Evolutionary conservation across 441 rosid species (phyloP), one percentile per base, ranked within the genome.

Genomic region (Oxalis stricta): DNA sequence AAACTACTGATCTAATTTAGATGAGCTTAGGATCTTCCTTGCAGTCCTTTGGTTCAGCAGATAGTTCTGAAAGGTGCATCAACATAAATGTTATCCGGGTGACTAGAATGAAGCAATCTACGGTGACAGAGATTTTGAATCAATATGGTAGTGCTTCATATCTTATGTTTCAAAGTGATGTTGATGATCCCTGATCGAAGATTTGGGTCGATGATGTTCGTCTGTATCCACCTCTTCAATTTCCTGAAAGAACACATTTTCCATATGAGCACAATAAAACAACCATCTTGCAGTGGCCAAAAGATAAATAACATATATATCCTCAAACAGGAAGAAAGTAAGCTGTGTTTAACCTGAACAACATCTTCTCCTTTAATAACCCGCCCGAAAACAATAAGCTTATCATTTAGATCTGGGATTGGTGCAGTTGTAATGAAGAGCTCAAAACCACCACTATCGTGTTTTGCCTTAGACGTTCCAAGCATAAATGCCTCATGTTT

Each of bases 401-500:
- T 74, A 13, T 71, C 77, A 23, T 60, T 68, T 36, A 77, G 54
- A 54, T 78, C 72, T 0, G 65, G 70, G 38, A 68, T 63, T 24
- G 70, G 72, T 33, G 77, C 60, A 16, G 80, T 70, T 50, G 77
- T 70, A 40, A 79, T 70, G 65, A 66, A 70, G 48, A 79, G 67
- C 40, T 68, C 73, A 44, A 78, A 75, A 38, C 56, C 72, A 55
- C 56, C 59, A 48, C 49, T 59, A 45, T 68, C 68, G 44, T 63
- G 76, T 47, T 71, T 66, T 16, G 47, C 72, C 66, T 72, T 72
- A 2, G 83, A 60, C 48, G 78, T 79, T 58, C 74, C 83, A 40
- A 79, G 58, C 80, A 68, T 62, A 59, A 75, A 79, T 7, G 73
- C 83, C 37, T 79, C 74, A n/a, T 72, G 76, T 61, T 75, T 75